A percentile compares a stretch with the other conserved stretches of the same genome.
These are phyloP conservation scores for Thelonectria rubi DNA, from an alignment of 2,329 filamentous ascomycete genomes.

Conservation along the genomic window DNA sequence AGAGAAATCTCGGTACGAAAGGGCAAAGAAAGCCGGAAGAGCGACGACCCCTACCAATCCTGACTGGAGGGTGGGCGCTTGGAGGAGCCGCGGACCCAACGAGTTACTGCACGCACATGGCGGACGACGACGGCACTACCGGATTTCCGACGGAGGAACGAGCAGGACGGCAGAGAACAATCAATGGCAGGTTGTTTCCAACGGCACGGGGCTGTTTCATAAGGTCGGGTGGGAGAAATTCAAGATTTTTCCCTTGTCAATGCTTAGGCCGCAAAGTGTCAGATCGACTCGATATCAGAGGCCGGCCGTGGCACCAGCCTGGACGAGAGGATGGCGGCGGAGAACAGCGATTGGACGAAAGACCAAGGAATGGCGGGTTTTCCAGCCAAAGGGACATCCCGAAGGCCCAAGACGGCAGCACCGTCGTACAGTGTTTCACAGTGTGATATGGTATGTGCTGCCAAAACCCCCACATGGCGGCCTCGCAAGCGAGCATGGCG, in stretches of 20 bases:
- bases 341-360: slow-evolving; percentile 28
- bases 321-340: slow-evolving; percentile 30
- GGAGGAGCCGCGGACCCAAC: slow-evolving; percentile 31
- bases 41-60: slow-evolving; percentile 34
- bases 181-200: background rate
- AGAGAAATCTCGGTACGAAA: slow-evolving; percentile 42
- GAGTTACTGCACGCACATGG: slow-evolving; percentile 28
- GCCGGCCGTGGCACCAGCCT: slow-evolving; percentile 29
- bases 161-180: slow-evolving; percentile 1
- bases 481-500: slow-evolving; percentile 27
- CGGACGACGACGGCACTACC: slow-evolving; percentile 42
- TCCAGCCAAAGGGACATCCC: slow-evolving; percentile 24
- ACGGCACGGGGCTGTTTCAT: background rate
- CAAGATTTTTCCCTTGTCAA: slow-evolving; percentile 15
- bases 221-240: background rate
- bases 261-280: slow-evolving; percentile 26
- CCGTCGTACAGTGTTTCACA: slow-evolving; percentile 32
- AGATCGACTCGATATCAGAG: slow-evolving; percentile 30
- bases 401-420: slow-evolving; percentile 8
- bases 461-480: slow-evolving; percentile 24
- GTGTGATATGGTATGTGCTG: slow-evolving; percentile 18
- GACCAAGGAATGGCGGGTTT: slow-evolving; percentile 25
- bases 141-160: slow-evolving; percentile 38
- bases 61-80: slow-evolving; percentile 22
- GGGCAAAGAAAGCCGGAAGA: slow-evolving; percentile 38